Percentiles rank a stretch among this genome's conserved stretches.
These are phyloP conservation scores for Parafenestella ontariensis DNA, from an alignment of 2,329 filamentous ascomycete species.

Conservation along the genomic window DNA sequence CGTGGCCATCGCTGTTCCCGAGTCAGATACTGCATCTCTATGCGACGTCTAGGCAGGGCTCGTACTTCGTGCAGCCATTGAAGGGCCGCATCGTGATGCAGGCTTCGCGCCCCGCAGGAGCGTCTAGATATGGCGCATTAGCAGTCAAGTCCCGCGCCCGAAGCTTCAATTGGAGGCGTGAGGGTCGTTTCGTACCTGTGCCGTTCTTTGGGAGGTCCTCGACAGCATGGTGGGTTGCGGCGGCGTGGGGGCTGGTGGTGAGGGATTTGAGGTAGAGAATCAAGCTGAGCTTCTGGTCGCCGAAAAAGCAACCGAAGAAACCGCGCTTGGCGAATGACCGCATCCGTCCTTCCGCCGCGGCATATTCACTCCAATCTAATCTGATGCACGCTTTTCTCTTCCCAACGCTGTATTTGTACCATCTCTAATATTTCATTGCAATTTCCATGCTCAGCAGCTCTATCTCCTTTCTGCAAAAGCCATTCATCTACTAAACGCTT, in stretches of 20 bases:
- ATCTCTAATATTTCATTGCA: neutral
- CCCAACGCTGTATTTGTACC: neutral
- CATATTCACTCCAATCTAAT: slow-evolving; percentile 18
- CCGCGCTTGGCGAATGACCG: slow-evolving; percentile 39
- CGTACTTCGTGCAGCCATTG: slow-evolving; percentile 64
- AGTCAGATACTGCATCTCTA: slow-evolving; percentile 20
- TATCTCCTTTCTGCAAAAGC: neutral
- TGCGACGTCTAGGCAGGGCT: neutral
- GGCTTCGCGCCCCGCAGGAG: slow-evolving; percentile 63
- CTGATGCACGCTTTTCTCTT: slow-evolving; percentile 7
- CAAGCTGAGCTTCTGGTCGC: slow-evolving; percentile 43
- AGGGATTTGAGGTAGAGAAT: slow-evolving; percentile 44
- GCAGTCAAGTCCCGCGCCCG: slow-evolving; percentile 11
- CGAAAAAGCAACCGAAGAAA: slow-evolving; percentile 44
- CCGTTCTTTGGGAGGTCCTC: slow-evolving; percentile 54
- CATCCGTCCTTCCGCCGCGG: slow-evolving; percentile 30
- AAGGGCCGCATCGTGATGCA: slow-evolving; percentile 57
- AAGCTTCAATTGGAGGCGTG: slow-evolving; percentile 33
- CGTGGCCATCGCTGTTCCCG: slow-evolving; percentile 58
- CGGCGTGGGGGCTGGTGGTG: slow-evolving; percentile 36
- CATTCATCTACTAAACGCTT: neutral
- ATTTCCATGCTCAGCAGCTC: neutral
- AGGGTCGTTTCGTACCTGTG: slow-evolving; percentile 52
- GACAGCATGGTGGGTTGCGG: slow-evolving; percentile 52
- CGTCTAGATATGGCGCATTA: slow-evolving; percentile 53